phyloP scores from a whole-genome alignment of 177 flowering plant species.

The Telopea speciosissima region DNA sequence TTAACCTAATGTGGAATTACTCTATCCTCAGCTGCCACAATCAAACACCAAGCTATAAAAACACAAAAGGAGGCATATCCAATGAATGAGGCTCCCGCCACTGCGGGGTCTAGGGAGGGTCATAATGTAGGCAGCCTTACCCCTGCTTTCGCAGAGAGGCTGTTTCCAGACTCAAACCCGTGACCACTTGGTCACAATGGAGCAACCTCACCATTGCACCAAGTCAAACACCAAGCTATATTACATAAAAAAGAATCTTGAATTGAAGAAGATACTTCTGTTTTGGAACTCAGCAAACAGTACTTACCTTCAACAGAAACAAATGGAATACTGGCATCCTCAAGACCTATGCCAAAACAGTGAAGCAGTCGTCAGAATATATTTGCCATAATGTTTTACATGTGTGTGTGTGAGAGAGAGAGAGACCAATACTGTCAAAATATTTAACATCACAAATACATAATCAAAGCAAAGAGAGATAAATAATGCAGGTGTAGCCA shows the following conservation, averaged over 20 bases:
- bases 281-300: background rate
- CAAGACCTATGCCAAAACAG: constrained; percentile 37
- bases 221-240: background rate
- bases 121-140: no score
- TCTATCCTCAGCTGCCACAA: background rate
- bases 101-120: no score
- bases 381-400: no score
- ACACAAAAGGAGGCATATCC: no score
- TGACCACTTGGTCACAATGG: no score
- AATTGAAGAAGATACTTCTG: background rate
- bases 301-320: constrained; percentile 57
- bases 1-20: background rate
- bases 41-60: background rate
- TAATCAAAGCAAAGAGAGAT: background rate
- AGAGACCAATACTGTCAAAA: background rate
- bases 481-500: background rate
- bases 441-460: background rate
- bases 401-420: background rate
- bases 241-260: background rate
- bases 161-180: no score
- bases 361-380: background rate
- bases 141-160: no score
- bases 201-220: no score
- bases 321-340: constrained; percentile 46
- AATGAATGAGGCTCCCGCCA: no score